A percentile compares a stretch with the other conserved stretches of the same genome.
phyloP scores from a whole-genome alignment of 345 rosid species.

The Aegle marmelos region DNA sequence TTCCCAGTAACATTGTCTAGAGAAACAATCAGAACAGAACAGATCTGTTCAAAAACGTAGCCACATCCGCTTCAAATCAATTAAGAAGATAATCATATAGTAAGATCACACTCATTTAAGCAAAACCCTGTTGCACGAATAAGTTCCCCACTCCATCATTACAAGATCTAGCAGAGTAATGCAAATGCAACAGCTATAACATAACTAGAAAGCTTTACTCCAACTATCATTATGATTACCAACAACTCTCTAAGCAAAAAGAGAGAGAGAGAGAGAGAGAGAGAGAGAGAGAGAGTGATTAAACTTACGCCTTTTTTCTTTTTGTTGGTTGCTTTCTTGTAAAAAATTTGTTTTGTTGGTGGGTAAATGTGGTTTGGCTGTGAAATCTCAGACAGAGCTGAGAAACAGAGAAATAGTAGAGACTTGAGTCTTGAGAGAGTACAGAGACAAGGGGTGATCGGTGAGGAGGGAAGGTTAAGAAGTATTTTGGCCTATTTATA shows the following conservation, averaged over 20 bases:
- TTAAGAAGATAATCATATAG: not conserved
- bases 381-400: not conserved
- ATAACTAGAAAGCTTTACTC: not conserved
- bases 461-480: not conserved
- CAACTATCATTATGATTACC: not conserved
- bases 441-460: not conserved
- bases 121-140: not conserved
- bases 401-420: not conserved
- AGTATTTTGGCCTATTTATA: constrained; percentile 3
- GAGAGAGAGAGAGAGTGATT: not conserved
- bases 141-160: not conserved
- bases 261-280: too few relatives aligned
- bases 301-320: not conserved
- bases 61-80: not conserved
- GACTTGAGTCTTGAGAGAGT: not conserved
- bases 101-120: not conserved
- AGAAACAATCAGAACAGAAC: not conserved
- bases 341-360: not conserved
- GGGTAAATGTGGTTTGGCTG: not conserved
- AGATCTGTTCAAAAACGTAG: not conserved
- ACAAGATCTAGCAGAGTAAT: not conserved
- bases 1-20: not conserved
- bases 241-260: not conserved
- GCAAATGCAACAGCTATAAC: not conserved
- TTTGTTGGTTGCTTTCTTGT: too few relatives aligned